Base-by-base conservation (phyloP, 495 filamentous ascomycete species). In the Terfezia boudieri region DNA sequence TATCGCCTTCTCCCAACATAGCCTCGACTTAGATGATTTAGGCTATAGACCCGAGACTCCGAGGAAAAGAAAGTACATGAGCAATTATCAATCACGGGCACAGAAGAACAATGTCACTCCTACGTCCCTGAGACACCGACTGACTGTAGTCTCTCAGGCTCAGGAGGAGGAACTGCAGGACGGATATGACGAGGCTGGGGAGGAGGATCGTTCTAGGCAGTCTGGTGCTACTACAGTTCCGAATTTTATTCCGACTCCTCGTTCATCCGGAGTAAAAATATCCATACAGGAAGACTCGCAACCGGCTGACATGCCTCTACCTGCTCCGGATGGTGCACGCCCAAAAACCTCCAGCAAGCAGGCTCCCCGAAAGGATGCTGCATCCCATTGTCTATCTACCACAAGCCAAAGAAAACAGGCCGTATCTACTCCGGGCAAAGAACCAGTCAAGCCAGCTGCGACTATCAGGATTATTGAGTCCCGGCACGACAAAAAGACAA, bases 11-110 rank as follows among this genome's bases (percentile, higher is more conserved):
- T 56, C 64, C 37, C 60, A 74, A 53, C 69, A 76, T 58, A 86
- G 81, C 53, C 73, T 86, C 36, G 84, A 90, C 65, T 71, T 89
- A 10, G 84, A 90, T 66, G 77, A 81, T 52, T 74, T 82, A 51
- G 78, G 76, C 22, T 65, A 68, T 50, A 71, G 66, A 54, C 70
- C 83, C 35, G 70, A 70, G 11, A 89, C 85, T 0, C 84, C 85
- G 10, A 74, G 70, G 57, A 82, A 78, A 57, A 62, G 58, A 37
- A 67, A 58, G 46, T 58, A 35, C 38, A 37, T 37, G 16, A 17
- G 9, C 11, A 2, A 37, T 9, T 37, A 12, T 48, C 35, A 26
- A 17, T 9, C 17, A 4, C 52, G 50, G 4, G 26, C 7, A 32
- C 26, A 32, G 26, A 4, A 4, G 26, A 7, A 32, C 26, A 32